Conservation (phyloP, 176 grass and related monocot genomes). For the Phoenix roebelenii region DNA sequence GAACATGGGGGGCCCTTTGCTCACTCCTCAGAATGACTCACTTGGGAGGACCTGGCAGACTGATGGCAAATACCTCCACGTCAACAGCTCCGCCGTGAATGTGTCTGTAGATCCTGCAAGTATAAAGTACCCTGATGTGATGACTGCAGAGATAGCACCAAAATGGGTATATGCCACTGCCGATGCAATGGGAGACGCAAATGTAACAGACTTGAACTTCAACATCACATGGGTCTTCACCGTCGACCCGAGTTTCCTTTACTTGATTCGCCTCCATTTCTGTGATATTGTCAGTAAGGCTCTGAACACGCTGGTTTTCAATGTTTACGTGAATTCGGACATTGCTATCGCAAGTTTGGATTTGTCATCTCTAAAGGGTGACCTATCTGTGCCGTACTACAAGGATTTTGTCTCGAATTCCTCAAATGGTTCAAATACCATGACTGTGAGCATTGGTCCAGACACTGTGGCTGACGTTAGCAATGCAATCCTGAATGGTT, state of each 20-base stretch:
- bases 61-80: constrained; percentile 39
- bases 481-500: constrained; percentile 80
- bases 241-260: constrained; percentile 39
- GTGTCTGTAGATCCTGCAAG: constrained; percentile 19
- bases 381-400: constrained; percentile 55
- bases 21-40: constrained; percentile 69
- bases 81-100: constrained; percentile 36
- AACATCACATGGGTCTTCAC: constrained; percentile 90
- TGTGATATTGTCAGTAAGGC: constrained; percentile 86
- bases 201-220: constrained; percentile 22
- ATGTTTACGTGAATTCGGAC: constrained; percentile 61
- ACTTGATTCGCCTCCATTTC: constrained; percentile 83
- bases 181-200: constrained; percentile 41
- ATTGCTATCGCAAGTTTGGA: constrained; percentile 48
- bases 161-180: constrained; percentile 65
- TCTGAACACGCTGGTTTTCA: constrained; percentile 42
- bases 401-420: constrained; percentile 68
- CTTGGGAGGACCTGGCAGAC: constrained; percentile 59
- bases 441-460: constrained; percentile 64
- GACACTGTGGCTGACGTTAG: constrained; percentile 24
- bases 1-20: constrained; percentile 57
- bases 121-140: constrained; percentile 37
- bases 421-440: constrained; percentile 52
- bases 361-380: constrained; percentile 36
- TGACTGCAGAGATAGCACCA: constrained; percentile 46